Evolutionary conservation across 768 basidiomycete species (phyloP).

Genomic region (Cantharellus anzutake): DNA sequence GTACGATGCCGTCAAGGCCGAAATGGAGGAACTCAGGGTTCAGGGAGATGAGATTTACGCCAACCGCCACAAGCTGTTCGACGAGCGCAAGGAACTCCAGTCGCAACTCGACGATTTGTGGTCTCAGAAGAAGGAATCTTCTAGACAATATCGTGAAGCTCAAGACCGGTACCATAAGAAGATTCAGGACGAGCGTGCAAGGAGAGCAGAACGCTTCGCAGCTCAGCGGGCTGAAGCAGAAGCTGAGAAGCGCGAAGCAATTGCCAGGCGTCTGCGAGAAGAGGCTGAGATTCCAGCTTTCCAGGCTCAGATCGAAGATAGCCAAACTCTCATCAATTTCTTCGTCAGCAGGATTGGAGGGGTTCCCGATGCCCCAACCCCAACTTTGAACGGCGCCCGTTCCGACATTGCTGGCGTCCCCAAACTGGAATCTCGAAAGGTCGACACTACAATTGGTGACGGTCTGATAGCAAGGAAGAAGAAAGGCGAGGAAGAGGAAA

Average conservation of each 20-base stretch:
- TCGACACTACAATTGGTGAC: conserved; percentile 37
- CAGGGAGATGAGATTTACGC: conserved; percentile 74
- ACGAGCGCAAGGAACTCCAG: conserved; percentile 65
- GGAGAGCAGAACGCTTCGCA: conserved; percentile 58
- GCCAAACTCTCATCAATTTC: conserved; percentile 76
- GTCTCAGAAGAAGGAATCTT: conserved; percentile 56
- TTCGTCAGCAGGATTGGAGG: conserved; percentile 47
- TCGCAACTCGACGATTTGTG: conserved; percentile 50
- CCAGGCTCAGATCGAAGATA: conserved; percentile 89
- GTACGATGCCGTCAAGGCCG: conserved; percentile 62
- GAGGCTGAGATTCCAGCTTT: conserved; percentile 83
- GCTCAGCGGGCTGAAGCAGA: conserved; percentile 63
- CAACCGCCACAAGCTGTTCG: conserved; percentile 61
- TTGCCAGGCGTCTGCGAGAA: conserved; percentile 63
- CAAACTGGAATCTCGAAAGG: conserved; percentile 68
- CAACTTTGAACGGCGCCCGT: conserved; percentile 21
- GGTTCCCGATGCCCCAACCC: conserved; percentile 4
- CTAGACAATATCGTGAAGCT: conserved; percentile 53
- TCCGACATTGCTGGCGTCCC: conserved; percentile 33
- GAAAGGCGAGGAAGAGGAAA: conserved; percentile 72
- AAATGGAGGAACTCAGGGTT: conserved; percentile 74
- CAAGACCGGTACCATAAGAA: conserved; percentile 72
- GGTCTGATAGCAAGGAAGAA: conserved; percentile 70
- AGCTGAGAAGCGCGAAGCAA: conserved; percentile 58
- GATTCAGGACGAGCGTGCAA: conserved; percentile 68